Conservation (phyloP, 805 yeast genomes). For the Blastobotrys americana region DNA sequence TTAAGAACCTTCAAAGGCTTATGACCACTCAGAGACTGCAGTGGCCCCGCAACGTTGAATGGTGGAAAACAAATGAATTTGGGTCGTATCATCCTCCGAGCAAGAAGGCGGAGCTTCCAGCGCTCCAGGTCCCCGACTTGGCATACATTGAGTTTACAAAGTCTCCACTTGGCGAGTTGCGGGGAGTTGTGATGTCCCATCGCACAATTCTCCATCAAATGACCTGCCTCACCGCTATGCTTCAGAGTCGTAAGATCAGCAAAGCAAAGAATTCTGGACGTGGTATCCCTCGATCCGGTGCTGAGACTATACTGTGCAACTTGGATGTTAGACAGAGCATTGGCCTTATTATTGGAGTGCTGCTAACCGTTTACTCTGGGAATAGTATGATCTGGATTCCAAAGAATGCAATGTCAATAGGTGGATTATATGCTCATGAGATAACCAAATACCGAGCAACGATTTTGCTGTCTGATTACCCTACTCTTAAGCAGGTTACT, state of each 20-base stretch:
- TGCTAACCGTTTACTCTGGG: conserved; percentile 80
- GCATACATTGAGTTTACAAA: conserved; percentile 91
- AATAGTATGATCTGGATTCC: conserved; percentile 76
- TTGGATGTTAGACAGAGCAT: conserved; percentile 71
- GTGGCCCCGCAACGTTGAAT: conserved; percentile 69
- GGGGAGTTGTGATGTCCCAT: conserved; percentile 93
- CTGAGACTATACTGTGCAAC: conserved; percentile 52
- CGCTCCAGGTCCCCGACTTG: conserved; percentile 67
- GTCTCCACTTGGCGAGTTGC: conserved; percentile 80
- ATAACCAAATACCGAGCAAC: conserved; percentile 66
- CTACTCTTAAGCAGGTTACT: conserved; percentile 82
- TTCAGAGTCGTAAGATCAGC: conserved; percentile 43
- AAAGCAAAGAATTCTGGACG: conserved; percentile 41
- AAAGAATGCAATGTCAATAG: conserved; percentile 60
- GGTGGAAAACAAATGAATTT: conserved; percentile 83
- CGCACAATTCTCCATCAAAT: conserved; percentile 83
- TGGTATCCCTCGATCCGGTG: conserved; percentile 12
- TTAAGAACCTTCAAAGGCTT: conserved; percentile 64
- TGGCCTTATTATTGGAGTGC: conserved; percentile 75
- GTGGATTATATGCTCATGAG: conserved; percentile 81
- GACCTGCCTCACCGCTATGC: conserved; percentile 61
- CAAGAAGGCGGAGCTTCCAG: conserved; percentile 52
- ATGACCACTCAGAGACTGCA: conserved; percentile 38
- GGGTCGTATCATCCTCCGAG: conserved; percentile 59
- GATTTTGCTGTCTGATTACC: conserved; percentile 67